Evolutionary conservation across 2,329 filamentous ascomycete species (phyloP), one percentile per base, ranked within the genome.

Genomic region (Aspergillus puulaauensis): DNA sequence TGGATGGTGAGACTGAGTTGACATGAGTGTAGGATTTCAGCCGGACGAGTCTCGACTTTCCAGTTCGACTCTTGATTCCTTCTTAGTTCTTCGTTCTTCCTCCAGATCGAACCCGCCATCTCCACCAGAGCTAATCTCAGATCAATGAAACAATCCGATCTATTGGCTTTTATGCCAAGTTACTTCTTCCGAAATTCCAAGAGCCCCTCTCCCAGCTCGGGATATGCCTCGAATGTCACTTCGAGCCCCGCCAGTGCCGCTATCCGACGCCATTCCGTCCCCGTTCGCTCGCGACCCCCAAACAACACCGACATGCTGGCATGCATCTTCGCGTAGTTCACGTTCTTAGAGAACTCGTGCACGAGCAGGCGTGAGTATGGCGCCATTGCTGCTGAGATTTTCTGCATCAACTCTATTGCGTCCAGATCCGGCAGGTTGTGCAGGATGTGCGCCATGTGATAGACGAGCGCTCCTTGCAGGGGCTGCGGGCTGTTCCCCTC

Each of bases 351-450:
- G 47, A 70, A 73, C 37, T 75, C 73, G 23, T 73, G 70, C 15
- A 76, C 73, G 24, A 76, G 51, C 17, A 76, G 24, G 9, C 73
- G 63, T 3, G 73, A 75, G 19, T 68, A 52, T 3, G 69, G 61
- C 0, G 60, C 66, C 73, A 75, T 75, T 1, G 73, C 73, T 19
- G 58, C 61, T 2, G 73, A 66, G 3, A 74, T 59, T 57, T 74
- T 75, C 64, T 75, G 70, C 43, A 75, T 49, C 37, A 75, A 59
- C n/a, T 65, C 59, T 45, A 71, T 62, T 2, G 73, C 70, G 43
- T 74, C 71, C 17, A 75, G 57, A 48, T 75, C 73, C 4, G 73
- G 66, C 45, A 74, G 45, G 35, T 76, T 76, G 49, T 76, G 73
- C 21, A 75, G 60, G 17, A 75, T 73, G 57, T 75, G 72, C 15